Percentiles rank a stretch among this genome's conserved stretches.
Evolutionary conservation across 192 early-diverging fungal species (phyloP).

Genomic region (Gamsiella multidivaricata): DNA sequence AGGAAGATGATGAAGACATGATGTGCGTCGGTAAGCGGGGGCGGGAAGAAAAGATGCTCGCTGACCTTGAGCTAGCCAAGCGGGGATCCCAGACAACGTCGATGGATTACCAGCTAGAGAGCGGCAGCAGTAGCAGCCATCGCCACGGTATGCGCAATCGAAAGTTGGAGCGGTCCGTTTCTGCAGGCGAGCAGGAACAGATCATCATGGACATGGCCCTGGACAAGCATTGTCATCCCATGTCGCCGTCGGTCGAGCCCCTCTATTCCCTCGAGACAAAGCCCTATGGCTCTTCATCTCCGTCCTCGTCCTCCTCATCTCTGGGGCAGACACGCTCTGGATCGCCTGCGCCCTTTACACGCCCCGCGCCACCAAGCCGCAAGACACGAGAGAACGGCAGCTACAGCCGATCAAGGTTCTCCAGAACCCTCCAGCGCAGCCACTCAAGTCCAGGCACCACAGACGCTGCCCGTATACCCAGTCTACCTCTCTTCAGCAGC

Average conservation of each 20-base stretch:
- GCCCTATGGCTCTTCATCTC: slow-evolving; percentile 8
- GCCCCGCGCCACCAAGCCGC: not conserved
- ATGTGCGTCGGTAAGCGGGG: not conserved
- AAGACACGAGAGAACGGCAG: slow-evolving; percentile 3
- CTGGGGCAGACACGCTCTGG: slow-evolving; percentile 1
- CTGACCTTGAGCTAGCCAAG: slow-evolving; percentile 2
- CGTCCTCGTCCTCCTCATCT: slow-evolving; percentile 9
- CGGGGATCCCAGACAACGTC: slow-evolving; percentile 25
- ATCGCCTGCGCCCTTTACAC: slow-evolving; percentile 13
- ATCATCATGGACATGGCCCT: slow-evolving; percentile 46
- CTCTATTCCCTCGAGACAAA: slow-evolving; percentile 14
- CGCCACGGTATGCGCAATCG: slow-evolving; percentile 19
- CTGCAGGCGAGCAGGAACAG: slow-evolving; percentile 26
- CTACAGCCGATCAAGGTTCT: slow-evolving; percentile 1
- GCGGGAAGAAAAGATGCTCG: not conserved
- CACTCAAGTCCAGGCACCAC: slow-evolving; percentile 31
- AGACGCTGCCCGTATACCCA: not conserved
- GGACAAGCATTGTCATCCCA: slow-evolving; percentile 11
- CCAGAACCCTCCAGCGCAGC: slow-evolving; percentile 25
- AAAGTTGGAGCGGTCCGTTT: slow-evolving; percentile 31
- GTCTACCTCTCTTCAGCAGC: not conserved
- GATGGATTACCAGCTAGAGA: slow-evolving; percentile 37
- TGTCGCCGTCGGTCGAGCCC: slow-evolving; percentile 1
- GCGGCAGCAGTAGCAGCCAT: slow-evolving; percentile 5
- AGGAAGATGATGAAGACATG: slow-evolving; percentile 23